Evolutionary conservation across 768 basidiomycete species (phyloP).

Genomic region (Psilocybe cyanescens): DNA sequence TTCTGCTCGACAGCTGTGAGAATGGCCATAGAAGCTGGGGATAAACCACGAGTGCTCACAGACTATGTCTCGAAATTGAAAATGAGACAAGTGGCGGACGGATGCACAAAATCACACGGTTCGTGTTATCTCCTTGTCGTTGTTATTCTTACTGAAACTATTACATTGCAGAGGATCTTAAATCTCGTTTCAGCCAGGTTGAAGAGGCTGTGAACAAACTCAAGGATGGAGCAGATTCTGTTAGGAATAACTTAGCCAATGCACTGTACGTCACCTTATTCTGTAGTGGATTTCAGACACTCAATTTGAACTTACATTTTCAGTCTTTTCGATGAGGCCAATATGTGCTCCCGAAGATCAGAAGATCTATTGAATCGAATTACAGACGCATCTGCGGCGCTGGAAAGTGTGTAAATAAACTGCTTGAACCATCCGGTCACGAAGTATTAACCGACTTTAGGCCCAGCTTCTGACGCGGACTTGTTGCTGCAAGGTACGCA

Average conservation of each 20-base stretch:
- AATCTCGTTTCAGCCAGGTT: constrained; percentile 52
- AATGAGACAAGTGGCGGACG: constrained; percentile 82
- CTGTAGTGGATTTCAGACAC: constrained; percentile 39
- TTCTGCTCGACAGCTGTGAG: constrained; percentile 72
- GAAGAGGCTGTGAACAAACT: constrained; percentile 57
- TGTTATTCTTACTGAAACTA: neutral
- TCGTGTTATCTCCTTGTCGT: constrained; percentile 22
- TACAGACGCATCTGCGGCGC: constrained; percentile 46
- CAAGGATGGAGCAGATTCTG: constrained; percentile 59
- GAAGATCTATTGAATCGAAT: constrained; percentile 64
- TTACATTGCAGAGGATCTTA: constrained; percentile 56
- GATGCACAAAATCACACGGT: constrained; percentile 74
- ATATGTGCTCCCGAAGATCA: constrained; percentile 54
- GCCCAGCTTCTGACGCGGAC: constrained; percentile 53
- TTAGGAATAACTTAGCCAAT: constrained; percentile 53
- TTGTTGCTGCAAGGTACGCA: constrained; percentile 53
- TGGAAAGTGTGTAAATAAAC: constrained; percentile 49
- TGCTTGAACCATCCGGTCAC: neutral
- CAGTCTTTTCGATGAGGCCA: constrained; percentile 66
- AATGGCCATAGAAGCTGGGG: constrained; percentile 73
- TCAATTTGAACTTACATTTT: neutral
- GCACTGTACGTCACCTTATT: constrained; percentile 12
- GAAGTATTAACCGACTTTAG: constrained; percentile 24
- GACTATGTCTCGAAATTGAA: constrained; percentile 81
- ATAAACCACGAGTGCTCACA: constrained; percentile 68